Evolutionary conservation across 2,329 filamentous ascomycete genomes (phyloP).

Genomic region (Talaromyces pinophilus): DNA sequence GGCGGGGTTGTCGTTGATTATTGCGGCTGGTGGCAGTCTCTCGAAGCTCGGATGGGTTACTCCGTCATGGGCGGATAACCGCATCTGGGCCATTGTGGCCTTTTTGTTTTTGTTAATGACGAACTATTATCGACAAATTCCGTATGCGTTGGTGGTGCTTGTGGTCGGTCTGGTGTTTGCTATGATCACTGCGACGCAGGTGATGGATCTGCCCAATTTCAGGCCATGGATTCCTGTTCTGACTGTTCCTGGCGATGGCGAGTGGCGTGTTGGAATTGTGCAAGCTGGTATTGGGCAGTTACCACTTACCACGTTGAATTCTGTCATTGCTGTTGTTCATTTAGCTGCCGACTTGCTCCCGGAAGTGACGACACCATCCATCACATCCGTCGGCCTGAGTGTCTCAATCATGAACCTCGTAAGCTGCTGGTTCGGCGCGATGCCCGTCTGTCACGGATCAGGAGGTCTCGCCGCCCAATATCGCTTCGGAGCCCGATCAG

Average conservation of each 20-base stretch:
- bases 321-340: constrained; percentile 81
- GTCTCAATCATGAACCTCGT: constrained; percentile 81
- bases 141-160: constrained; percentile 77
- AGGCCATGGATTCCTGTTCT: constrained; percentile 62
- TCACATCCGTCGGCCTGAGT: constrained; percentile 76
- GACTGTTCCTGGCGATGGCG: constrained; percentile 48
- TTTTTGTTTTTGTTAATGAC: constrained; percentile 71
- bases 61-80: constrained; percentile 72
- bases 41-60: constrained; percentile 67
- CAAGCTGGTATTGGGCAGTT: constrained; percentile 80
- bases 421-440: constrained; percentile 87
- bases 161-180: constrained; percentile 68
- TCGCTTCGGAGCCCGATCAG: constrained; percentile 86
- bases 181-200: constrained; percentile 42
- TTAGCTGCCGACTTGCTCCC: constrained; percentile 78
- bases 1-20: constrained; percentile 78
- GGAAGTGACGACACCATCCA: constrained; percentile 64
- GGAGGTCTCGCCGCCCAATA: constrained; percentile 89
- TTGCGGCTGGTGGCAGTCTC: constrained; percentile 72
- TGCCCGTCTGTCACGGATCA: constrained; percentile 93
- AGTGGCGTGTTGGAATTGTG: constrained; percentile 58
- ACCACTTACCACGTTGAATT: constrained; percentile 89
- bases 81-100: constrained; percentile 72
- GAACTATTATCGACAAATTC: constrained; percentile 65
- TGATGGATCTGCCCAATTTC: constrained; percentile 52